Conservation (phyloP, 768 basidiomycete genomes). For the Xanthoconium purpureum region DNA sequence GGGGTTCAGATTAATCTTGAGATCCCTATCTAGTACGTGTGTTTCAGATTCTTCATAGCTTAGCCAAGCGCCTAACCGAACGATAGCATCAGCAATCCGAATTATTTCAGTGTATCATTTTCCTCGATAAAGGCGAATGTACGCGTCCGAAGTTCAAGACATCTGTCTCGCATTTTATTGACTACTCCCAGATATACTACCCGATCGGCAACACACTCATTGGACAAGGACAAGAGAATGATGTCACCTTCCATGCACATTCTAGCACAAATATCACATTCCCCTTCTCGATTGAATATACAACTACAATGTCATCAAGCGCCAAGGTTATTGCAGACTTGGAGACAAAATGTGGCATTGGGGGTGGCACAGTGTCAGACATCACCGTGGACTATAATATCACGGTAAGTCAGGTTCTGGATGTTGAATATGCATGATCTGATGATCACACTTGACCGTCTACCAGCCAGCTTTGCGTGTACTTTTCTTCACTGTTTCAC, state of each 20-base stretch:
- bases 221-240: constrained; percentile 54
- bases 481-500: constrained; percentile 63
- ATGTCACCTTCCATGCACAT: constrained; percentile 48
- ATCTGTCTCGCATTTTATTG: not conserved
- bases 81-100: constrained; percentile 73
- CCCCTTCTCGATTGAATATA: constrained; percentile 70
- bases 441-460: not conserved
- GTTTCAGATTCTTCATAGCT: not conserved
- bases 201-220: constrained; percentile 70
- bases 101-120: constrained; percentile 71
- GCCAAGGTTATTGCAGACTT: constrained; percentile 58
- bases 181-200: constrained; percentile 56
- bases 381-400: constrained; percentile 66
- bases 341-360: constrained; percentile 57
- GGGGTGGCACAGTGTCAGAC: constrained; percentile 42
- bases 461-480: constrained; percentile 61
- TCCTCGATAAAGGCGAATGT: constrained; percentile 63
- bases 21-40: constrained; percentile 62
- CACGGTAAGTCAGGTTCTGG: constrained; percentile 38
- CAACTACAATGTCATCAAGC: constrained; percentile 49
- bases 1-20: constrained; percentile 58
- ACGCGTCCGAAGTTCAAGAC: constrained; percentile 9
- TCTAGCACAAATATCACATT: constrained; percentile 66
- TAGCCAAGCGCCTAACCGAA: constrained; percentile 5
- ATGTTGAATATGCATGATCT: constrained; percentile 2